Conservation (phyloP, 116 monocot genomes). For the Papilionanthe hybrid region DNA sequence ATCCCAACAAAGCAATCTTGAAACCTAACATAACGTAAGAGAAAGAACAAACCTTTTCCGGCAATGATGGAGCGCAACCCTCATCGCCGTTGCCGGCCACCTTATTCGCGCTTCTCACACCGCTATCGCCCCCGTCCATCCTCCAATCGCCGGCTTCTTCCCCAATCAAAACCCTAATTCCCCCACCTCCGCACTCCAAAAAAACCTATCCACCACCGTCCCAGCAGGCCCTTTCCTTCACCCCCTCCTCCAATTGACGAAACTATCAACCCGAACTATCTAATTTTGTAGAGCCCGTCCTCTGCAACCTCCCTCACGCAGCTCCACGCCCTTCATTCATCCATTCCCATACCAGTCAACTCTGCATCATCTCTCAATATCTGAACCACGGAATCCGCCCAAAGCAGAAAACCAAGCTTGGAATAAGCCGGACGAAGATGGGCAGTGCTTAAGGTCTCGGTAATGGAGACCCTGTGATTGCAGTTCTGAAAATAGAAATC, state of each 20-base stretch:
- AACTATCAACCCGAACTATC: slow-evolving; percentile 5
- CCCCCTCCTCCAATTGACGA: neutral
- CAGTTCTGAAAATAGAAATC: neutral
- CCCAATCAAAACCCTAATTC: slow-evolving; percentile 15
- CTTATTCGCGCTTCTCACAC: slow-evolving; percentile 57
- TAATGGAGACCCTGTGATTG: neutral
- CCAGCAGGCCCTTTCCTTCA: neutral
- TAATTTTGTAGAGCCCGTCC: slow-evolving; percentile 24
- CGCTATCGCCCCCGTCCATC: slow-evolving; percentile 53
- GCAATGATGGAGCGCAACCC: slow-evolving; percentile 44
- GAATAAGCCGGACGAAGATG: neutral
- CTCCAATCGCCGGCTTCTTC: slow-evolving; percentile 42
- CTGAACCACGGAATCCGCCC: neutral
- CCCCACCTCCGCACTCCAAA: slow-evolving; percentile 19
- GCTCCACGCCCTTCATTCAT: slow-evolving; percentile 37
- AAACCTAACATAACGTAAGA: too few relatives aligned
- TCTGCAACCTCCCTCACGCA: slow-evolving; percentile 27
- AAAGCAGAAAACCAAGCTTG: slow-evolving; percentile 2
- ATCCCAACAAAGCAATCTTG: neutral
- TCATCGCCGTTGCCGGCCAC: slow-evolving; percentile 49
- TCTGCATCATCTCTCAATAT: neutral
- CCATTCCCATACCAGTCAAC: slow-evolving; percentile 16
- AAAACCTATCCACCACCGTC: neutral
- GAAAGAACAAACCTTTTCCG: slow-evolving; percentile 56
- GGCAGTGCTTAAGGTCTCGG: neutral